Evolutionary conservation across 2,329 filamentous ascomycete species (phyloP).

Genomic region (Monosporascus sp.): DNA sequence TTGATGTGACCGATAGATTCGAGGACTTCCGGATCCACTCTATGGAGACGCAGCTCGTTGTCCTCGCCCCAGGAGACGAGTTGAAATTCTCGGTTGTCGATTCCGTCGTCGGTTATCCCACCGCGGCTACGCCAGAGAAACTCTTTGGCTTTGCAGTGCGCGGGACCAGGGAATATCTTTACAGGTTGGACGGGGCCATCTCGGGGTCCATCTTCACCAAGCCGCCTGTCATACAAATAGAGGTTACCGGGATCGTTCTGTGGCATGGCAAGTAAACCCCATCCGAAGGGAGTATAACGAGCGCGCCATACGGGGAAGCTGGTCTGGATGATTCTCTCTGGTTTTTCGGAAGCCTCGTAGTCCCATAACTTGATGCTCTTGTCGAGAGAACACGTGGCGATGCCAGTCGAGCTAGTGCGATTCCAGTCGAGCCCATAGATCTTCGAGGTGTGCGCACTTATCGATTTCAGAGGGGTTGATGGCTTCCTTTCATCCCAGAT

Average conservation of each 20-base stretch:
- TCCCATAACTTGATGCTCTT: slow-evolving; percentile 95
- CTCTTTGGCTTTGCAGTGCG: slow-evolving; percentile 72
- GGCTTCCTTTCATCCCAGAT: slow-evolving; percentile 87
- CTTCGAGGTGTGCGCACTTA: slow-evolving; percentile 84
- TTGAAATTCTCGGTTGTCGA: slow-evolving; percentile 85
- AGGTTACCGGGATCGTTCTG: slow-evolving; percentile 81
- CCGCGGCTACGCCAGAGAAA: slow-evolving; percentile 86
- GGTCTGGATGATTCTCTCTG: slow-evolving; percentile 73
- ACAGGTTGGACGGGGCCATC: slow-evolving; percentile 45
- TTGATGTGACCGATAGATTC: slow-evolving; percentile 67
- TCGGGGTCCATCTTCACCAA: slow-evolving; percentile 36
- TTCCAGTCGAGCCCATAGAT: slow-evolving; percentile 98
- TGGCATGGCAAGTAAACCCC: slow-evolving; percentile 83
- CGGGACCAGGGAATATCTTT: slow-evolving; percentile 55
- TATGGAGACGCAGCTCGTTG: slow-evolving; percentile 73
- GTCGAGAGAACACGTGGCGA: slow-evolving; percentile 86
- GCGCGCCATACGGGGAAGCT: slow-evolving; percentile 88
- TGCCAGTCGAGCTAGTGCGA: slow-evolving; percentile 61
- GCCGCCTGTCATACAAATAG: slow-evolving; percentile 72
- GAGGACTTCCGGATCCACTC: slow-evolving; percentile 59
- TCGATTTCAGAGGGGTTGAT: slow-evolving; percentile 72
- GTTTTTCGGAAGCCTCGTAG: slow-evolving; percentile 57
- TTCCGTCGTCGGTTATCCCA: slow-evolving; percentile 54
- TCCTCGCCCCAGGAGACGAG: slow-evolving; percentile 91
- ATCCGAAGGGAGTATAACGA: slow-evolving; percentile 84